Evolutionary conservation across 495 filamentous ascomycete genomes (phyloP), one percentile per base, ranked within the genome.

Genomic region (Haplographium delicatum): DNA sequence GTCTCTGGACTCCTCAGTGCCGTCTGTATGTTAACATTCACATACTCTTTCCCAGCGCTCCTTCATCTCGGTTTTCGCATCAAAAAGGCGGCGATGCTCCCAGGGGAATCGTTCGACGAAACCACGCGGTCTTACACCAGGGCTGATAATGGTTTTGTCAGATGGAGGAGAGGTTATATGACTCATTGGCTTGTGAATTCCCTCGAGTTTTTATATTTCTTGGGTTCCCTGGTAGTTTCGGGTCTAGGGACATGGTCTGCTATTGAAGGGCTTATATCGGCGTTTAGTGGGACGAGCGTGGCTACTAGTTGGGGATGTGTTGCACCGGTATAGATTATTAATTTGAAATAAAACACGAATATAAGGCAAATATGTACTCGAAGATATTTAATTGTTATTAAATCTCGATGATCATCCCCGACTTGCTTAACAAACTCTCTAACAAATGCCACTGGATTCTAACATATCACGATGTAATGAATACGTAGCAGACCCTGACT

Each of bases 51-150:
- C 25, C 43, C 43, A 15, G 25, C 43, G 0, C 10, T 46, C 2
- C 43, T 46, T 4, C 10, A 24, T 3, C 15, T 77, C 10, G 67
- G 70, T 15, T 72, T 65, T 50, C 53, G 64, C 47, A 62, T 72
- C 22, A 60, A 72, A 44, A 62, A 64, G 40, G 64, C 68, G 31
- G 56, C 71, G 23, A 70, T 75, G 23, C 54, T 50, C 7, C 38
- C 50, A 3, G 67, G 61, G 5, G 72, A 75, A 51, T 62, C 61
- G 0, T 80, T 77, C 50, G 65, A 79, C 46, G 71, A 70, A 0
- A 47, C 53, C 0, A 72, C 71, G 1, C 69, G 69, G 24, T 61
- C 60, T 26, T 62, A 64, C 1, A 28, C 38, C 7, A 59, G 68
- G 25, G 31, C 43, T n/a, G 64, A 70, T 34, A 44, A 34, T 5